Conservation (phyloP, 225 moss, liverwort and hornwort genomes). For the Anthoceros angustus region DNA sequence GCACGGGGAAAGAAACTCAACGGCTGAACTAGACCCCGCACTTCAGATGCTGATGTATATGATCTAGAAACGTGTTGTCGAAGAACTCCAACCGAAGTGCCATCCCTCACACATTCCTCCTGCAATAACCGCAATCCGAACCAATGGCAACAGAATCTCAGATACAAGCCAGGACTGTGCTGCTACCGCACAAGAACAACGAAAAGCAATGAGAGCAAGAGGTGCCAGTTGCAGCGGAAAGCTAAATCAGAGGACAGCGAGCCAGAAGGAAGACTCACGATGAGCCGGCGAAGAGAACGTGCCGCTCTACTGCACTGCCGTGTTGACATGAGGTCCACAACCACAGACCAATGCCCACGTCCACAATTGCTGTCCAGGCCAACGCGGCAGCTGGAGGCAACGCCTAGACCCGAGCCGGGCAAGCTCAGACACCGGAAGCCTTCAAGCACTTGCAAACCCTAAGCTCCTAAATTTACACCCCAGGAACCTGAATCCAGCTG, state of each 20-base stretch:
- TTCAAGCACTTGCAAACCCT: too few relatives aligned
- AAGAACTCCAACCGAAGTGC: not conserved
- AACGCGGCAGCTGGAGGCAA: too few relatives aligned
- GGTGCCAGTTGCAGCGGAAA: not conserved
- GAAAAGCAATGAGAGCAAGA: not conserved
- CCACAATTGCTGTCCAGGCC: too few relatives aligned
- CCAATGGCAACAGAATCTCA: not conserved
- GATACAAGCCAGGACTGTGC: not conserved
- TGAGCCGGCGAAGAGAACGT: not conserved
- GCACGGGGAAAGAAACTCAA: not conserved
- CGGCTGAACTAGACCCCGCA: not conserved
- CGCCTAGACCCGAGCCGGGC: too few relatives aligned
- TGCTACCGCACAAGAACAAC: not conserved
- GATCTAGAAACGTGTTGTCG: not conserved
- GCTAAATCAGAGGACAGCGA: not conserved
- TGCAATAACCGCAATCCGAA: not conserved
- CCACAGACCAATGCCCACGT: not conserved
- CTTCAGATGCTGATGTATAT: not conserved
- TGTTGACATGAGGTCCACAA: not conserved
- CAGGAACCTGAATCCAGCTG: too few relatives aligned
- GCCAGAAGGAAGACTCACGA: not conserved
- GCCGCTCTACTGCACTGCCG: constrained; percentile 1
- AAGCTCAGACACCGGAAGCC: too few relatives aligned
- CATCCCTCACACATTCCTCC: not conserved
- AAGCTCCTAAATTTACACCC: too few relatives aligned